Evolutionary conservation across 2,329 filamentous ascomycete genomes (phyloP).

Genomic region (Nannizziopsis arthrosporioides): DNA sequence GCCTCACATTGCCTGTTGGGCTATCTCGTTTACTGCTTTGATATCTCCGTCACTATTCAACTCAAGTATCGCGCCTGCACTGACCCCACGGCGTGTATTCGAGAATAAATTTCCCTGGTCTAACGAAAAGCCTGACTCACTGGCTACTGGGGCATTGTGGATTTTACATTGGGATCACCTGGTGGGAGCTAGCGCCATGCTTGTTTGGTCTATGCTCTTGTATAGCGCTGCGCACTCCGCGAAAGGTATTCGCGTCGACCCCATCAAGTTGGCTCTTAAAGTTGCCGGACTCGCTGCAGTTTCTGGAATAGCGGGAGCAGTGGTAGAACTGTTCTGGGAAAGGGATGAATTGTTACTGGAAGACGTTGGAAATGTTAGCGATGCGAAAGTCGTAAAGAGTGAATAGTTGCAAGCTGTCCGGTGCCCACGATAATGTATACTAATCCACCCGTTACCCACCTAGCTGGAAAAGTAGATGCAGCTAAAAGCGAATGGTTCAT

Average conservation of each 20-base stretch:
- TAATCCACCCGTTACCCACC: too few species aligned
- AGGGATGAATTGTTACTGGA: conserved; percentile 36
- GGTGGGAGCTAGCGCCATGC: conserved; percentile 31
- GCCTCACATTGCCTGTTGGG: conserved; percentile 32
- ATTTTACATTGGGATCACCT: conserved; percentile 43
- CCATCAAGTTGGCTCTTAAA: conserved; percentile 24
- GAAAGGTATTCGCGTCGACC: not conserved
- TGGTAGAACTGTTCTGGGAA: conserved; percentile 39
- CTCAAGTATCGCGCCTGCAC: conserved; percentile 22
- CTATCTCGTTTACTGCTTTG: conserved; percentile 32
- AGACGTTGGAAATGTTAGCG: conserved; percentile 26
- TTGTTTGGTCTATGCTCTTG: conserved; percentile 37
- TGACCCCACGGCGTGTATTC: conserved; percentile 33
- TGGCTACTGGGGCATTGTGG: conserved; percentile 34
- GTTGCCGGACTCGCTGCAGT: conserved; percentile 26
- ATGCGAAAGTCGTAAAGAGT: conserved; percentile 22
- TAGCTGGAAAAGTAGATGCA: too few species aligned
- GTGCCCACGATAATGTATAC: too few species aligned
- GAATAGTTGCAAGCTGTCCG: not conserved
- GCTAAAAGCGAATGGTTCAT: not conserved
- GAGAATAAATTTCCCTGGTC: conserved; percentile 26
- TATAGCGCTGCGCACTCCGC: conserved; percentile 21
- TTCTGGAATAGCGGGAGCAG: conserved; percentile 36
- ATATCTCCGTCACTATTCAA: conserved; percentile 28
- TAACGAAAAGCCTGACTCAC: conserved; percentile 20